phyloP scores from a whole-genome alignment of 2,329 filamentous ascomycete species.

The Amauroascus niger region DNA sequence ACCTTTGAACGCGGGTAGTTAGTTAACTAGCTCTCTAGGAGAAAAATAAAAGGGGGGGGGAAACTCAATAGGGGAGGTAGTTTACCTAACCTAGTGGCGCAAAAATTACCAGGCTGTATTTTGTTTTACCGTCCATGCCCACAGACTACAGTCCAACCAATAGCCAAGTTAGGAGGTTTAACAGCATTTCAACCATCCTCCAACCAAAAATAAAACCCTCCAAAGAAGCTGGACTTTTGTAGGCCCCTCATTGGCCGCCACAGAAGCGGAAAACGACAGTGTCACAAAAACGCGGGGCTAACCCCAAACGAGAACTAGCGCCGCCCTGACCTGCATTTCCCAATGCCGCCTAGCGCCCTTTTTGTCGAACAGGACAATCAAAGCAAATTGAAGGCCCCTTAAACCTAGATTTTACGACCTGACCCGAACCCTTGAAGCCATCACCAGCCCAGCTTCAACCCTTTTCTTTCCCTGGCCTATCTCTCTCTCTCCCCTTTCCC shows the following conservation, averaged over 20 bases:
- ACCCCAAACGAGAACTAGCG: neutral
- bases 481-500: neutral
- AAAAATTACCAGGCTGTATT: constrained; percentile 11
- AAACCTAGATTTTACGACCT: constrained; percentile 13
- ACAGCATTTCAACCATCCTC: neutral
- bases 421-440: constrained; percentile 4
- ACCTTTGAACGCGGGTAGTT: neutral
- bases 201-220: too few relatives aligned
- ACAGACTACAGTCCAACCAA: neutral
- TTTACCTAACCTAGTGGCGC: constrained; percentile 5
- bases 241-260: neutral
- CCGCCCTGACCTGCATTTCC: neutral
- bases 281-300: neutral
- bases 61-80: constrained; percentile 12
- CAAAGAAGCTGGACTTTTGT: neutral
- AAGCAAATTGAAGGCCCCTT: constrained; percentile 9
- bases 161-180: neutral
- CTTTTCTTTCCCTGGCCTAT: neutral
- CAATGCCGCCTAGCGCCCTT: constrained; percentile 4
- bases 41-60: constrained; percentile 13
- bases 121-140: neutral
- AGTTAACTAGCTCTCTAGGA: neutral
- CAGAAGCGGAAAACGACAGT: neutral
- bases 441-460: constrained; percentile 10
- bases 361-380: constrained; percentile 1